Percentiles rank a stretch among this genome's conserved stretches.
phyloP scores from a whole-genome alignment of 1,284 basidiomycete genomes.

The Tylopilus orsonianus region DNA sequence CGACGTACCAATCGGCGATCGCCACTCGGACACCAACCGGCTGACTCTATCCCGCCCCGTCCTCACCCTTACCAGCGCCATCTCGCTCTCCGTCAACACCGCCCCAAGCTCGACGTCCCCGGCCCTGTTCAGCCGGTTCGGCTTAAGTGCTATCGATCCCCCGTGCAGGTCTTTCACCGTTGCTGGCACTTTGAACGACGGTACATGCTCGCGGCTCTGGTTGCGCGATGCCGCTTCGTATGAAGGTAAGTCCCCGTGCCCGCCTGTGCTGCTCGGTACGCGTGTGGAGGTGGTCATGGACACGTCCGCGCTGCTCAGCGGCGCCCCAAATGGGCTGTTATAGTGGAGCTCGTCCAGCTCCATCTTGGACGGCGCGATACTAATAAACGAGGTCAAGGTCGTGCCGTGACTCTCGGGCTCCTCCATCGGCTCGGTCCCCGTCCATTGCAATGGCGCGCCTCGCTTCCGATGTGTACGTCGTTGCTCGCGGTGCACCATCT shows the following conservation, averaged over 20 bases:
- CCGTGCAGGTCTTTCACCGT: neutral
- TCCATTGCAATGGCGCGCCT: neutral
- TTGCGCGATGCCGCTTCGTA: slow-evolving; percentile 12
- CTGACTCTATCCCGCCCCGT: neutral
- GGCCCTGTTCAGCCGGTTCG: slow-evolving; percentile 41
- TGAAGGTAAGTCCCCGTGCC: neutral
- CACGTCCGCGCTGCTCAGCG: neutral
- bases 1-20: neutral
- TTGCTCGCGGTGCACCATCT: slow-evolving; percentile 53
- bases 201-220: neutral
- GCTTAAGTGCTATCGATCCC: slow-evolving; percentile 32
- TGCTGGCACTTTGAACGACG: too few relatives aligned
- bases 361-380: slow-evolving; percentile 9
- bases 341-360: neutral
- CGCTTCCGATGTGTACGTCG: slow-evolving; percentile 36
- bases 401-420: neutral
- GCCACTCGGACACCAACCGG: neutral
- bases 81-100: slow-evolving; percentile 33
- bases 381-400: slow-evolving; percentile 15
- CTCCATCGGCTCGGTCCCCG: too few relatives aligned
- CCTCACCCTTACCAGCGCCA: slow-evolving; percentile 39
- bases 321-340: neutral
- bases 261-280: too few relatives aligned
- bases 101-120: slow-evolving; percentile 41
- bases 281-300: too few relatives aligned